phyloP scores from a whole-genome alignment of 495 filamentous ascomycete species.

The Friedmanniomyces simplex region DNA sequence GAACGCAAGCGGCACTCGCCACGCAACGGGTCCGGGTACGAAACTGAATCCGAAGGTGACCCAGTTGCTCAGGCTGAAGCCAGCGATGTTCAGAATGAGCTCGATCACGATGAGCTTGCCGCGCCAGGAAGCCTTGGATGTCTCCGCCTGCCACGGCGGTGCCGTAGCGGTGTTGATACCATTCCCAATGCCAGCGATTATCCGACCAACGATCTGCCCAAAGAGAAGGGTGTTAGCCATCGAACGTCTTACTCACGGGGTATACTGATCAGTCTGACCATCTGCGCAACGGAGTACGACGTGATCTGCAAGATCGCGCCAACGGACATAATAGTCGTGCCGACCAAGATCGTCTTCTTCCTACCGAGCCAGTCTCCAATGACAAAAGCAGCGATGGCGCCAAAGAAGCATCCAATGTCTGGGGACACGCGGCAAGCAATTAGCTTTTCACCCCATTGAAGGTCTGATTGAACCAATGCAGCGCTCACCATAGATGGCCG shows the following conservation, averaged over 20 bases:
- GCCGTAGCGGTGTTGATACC: conserved; percentile 56
- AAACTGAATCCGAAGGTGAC: conserved; percentile 49
- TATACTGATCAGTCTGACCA: conserved; percentile 22
- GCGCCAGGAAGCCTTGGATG: conserved; percentile 46
- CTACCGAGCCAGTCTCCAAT: conserved; percentile 14
- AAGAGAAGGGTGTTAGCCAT: neutral
- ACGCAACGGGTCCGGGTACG: conserved; percentile 32
- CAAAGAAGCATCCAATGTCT: conserved; percentile 23
- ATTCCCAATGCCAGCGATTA: conserved; percentile 46
- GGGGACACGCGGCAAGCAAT: neutral
- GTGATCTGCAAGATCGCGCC: conserved; percentile 54
- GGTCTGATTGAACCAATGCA: too few species aligned
- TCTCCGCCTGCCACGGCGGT: conserved; percentile 57
- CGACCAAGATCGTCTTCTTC: conserved; percentile 20
- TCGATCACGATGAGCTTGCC: conserved; percentile 53
- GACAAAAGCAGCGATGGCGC: conserved; percentile 18
- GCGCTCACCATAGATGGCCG: conserved; percentile 14
- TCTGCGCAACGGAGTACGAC: conserved; percentile 50
- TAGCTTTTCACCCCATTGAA: neutral
- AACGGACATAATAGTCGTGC: conserved; percentile 44
- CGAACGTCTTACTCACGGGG: neutral
- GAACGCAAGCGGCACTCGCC: conserved; percentile 50
- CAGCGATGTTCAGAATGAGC: conserved; percentile 50
- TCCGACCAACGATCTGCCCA: conserved; percentile 41
- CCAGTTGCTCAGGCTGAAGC: conserved; percentile 46